phyloP scores from a whole-genome alignment of 306 rosid species.

The barrel medic (Medicago truncatula) region DNA sequence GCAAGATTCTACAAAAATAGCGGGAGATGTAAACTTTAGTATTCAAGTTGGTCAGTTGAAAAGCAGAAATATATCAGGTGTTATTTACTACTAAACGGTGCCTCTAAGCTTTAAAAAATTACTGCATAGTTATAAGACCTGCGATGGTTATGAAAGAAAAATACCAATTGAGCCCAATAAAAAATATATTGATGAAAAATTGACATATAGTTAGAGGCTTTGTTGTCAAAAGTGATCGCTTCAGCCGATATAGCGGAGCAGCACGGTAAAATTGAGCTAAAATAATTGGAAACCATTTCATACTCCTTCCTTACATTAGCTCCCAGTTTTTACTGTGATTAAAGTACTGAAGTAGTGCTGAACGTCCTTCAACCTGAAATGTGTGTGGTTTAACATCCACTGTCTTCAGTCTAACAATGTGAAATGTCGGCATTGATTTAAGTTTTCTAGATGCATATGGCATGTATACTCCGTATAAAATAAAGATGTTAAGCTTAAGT shows the following conservation, averaged over 20 bases:
- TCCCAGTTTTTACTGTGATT: background rate
- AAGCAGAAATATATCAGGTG: background rate
- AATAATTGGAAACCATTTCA: background rate
- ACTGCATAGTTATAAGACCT: background rate
- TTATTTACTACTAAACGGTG: background rate
- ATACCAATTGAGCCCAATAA: no score
- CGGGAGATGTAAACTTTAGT: background rate
- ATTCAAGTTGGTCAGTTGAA: background rate
- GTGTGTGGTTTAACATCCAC: no score
- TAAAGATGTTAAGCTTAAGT: no score
- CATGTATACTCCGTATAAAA: no score
- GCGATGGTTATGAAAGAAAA: background rate
- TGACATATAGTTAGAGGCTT: no score
- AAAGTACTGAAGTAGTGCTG: background rate
- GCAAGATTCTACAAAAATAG: background rate
- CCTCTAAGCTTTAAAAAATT: conserved; percentile 5
- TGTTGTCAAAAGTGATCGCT: no score
- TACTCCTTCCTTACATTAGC: background rate
- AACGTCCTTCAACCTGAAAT: background rate
- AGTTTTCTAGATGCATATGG: no score
- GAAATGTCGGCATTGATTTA: no score
- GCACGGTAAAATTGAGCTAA: no score
- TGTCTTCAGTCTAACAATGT: no score
- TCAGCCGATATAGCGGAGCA: no score
- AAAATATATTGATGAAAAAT: no score